Conservation (phyloP, 2,329 filamentous ascomycete species). For the Ceratocystis lukuohia region DNA sequence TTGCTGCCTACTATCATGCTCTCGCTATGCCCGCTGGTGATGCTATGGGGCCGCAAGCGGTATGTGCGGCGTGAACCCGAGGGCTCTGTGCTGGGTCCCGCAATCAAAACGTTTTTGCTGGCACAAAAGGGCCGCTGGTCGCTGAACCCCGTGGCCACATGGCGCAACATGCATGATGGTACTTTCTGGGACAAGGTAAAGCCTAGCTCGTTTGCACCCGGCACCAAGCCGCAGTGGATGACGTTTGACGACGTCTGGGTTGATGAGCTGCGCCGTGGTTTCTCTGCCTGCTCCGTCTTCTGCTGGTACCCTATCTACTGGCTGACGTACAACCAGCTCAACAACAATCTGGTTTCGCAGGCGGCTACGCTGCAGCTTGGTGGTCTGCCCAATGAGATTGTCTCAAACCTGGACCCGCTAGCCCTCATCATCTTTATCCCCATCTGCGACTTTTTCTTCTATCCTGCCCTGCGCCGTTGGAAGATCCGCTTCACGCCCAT, state of each 20-base stretch:
- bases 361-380: constrained; percentile 51
- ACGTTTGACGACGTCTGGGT: constrained; percentile 70
- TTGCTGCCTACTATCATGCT: constrained; percentile 55
- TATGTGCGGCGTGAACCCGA: constrained; percentile 48
- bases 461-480: constrained; percentile 51
- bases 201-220: constrained; percentile 46
- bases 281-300: constrained; percentile 56
- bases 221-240: constrained; percentile 53
- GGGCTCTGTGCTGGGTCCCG: constrained; percentile 55
- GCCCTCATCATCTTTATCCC: constrained; percentile 62
- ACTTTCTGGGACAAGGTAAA: constrained; percentile 56
- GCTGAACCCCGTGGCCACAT: constrained; percentile 48
- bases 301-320: constrained; percentile 52
- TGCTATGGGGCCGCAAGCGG: constrained; percentile 42
- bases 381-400: constrained; percentile 63
- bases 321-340: constrained; percentile 39
- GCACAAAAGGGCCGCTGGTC: constrained; percentile 58
- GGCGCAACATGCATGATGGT: constrained; percentile 42
- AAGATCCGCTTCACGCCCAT: constrained; percentile 59
- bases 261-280: constrained; percentile 56
- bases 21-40: constrained; percentile 46
- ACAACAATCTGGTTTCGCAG: constrained; percentile 49
- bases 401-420: constrained; percentile 62
- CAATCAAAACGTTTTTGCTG: constrained; percentile 45
- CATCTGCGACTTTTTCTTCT: constrained; percentile 53